These are phyloP conservation scores for Emmonsia crescens DNA, from an alignment of 2,329 filamentous ascomycete genomes.

Conservation along the genomic window DNA sequence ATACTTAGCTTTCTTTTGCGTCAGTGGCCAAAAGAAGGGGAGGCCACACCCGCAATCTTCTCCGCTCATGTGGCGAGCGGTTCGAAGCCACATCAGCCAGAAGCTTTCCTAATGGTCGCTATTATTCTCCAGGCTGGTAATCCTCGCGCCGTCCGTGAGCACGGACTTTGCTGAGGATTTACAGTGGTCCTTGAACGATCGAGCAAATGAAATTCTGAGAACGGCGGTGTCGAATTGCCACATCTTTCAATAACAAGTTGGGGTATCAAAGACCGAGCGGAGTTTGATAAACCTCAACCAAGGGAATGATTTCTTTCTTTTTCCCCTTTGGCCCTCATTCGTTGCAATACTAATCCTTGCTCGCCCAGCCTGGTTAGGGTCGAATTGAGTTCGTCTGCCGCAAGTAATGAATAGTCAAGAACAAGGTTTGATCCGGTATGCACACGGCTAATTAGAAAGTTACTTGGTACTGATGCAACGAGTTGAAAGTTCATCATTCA, in stretches of 20 bases:
- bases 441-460: neutral
- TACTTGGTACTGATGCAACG: neutral
- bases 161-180: neutral
- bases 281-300: neutral
- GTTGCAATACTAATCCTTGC: neutral
- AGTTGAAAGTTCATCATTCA: neutral
- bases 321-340: neutral
- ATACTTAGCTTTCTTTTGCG: neutral
- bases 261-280: neutral
- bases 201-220: neutral
- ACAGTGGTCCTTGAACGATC: neutral
- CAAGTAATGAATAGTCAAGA: neutral
- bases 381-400: neutral
- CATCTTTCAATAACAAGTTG: neutral
- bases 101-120: neutral
- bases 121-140: neutral
- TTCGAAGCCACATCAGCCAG: neutral
- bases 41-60: constrained; percentile 4
- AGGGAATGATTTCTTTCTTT: neutral
- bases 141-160: neutral
- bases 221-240: neutral
- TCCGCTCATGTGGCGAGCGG: neutral
- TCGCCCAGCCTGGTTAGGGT: neutral
- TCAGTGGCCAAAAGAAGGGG: neutral
- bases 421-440: neutral